Evolutionary conservation across 768 basidiomycete species (phyloP).

Genomic region (Ephemerocybe angulata): DNA sequence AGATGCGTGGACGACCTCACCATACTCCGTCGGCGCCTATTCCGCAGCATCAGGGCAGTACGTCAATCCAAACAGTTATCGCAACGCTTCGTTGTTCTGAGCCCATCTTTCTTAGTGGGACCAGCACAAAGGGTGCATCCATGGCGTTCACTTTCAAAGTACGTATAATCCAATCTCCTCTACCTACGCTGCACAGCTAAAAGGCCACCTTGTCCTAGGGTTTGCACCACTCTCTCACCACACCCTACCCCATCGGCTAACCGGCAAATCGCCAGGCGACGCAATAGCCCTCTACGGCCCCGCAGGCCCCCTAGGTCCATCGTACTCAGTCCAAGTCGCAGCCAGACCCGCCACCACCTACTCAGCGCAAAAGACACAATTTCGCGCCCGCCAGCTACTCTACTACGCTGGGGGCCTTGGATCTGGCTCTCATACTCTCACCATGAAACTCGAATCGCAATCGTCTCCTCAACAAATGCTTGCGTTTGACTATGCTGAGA

Average conservation of each 20-base stretch:
- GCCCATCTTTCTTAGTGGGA: neutral
- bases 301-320: slow-evolving; percentile 17
- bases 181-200: too few relatives aligned
- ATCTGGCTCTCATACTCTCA: slow-evolving; percentile 13
- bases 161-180: slow-evolving; percentile 1
- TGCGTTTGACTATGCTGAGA: slow-evolving; percentile 21
- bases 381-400: slow-evolving; percentile 13
- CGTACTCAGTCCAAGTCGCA: slow-evolving; percentile 15
- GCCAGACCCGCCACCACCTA: neutral
- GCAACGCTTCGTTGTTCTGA: neutral
- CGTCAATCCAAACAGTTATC: slow-evolving; percentile 10
- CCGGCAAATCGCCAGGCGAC: too few relatives aligned
- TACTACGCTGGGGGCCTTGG: slow-evolving; percentile 18
- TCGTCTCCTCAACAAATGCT: slow-evolving; percentile 6
- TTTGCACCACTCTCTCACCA: too few relatives aligned
- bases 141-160: neutral
- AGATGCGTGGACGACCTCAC: slow-evolving; percentile 29
- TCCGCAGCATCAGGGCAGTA: slow-evolving; percentile 43
- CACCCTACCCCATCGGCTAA: too few relatives aligned
- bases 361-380: slow-evolving; percentile 14
- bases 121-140: slow-evolving; percentile 14
- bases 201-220: slow-evolving; percentile 6
- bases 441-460: slow-evolving; percentile 1
- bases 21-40: slow-evolving; percentile 32
- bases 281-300: slow-evolving; percentile 45